Percentiles rank a stretch among this genome's conserved stretches.
phyloP scores from a whole-genome alignment of 106 monocot genomes.

The Apostasia ramifera region DNA sequence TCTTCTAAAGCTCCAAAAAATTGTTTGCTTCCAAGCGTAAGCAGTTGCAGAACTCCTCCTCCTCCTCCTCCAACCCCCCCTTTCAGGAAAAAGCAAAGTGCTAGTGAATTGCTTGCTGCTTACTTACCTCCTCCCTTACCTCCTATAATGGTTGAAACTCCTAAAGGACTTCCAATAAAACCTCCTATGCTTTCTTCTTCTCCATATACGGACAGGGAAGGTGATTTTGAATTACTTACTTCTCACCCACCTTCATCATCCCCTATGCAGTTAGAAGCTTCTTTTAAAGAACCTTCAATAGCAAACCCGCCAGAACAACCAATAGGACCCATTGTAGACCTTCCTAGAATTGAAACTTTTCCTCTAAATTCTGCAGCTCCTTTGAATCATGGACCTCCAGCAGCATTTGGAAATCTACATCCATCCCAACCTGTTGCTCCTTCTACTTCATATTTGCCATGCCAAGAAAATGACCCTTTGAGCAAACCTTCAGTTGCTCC shows the following conservation, averaged over 20 bases:
- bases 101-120: constrained; percentile 6
- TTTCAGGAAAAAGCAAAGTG: constrained; percentile 2
- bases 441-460: background rate
- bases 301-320: background rate
- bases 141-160: background rate
- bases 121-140: constrained; percentile 7
- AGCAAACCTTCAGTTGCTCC: background rate
- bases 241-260: constrained; percentile 18
- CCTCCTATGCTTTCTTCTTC: background rate
- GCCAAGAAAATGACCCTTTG: background rate
- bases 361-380: background rate
- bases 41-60: background rate
- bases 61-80: constrained; percentile 19
- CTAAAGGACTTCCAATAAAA: background rate
- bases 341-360: background rate
- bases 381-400: background rate
- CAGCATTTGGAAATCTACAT: background rate
- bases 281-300: background rate
- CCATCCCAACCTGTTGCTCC: background rate
- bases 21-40: background rate
- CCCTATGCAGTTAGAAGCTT: background rate
- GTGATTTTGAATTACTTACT: background rate
- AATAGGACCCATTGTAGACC: background rate
- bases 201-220: background rate
- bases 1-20: background rate